Conservation (phyloP, 169 alveolate genomes). For the Eimeria sp. region DNA sequence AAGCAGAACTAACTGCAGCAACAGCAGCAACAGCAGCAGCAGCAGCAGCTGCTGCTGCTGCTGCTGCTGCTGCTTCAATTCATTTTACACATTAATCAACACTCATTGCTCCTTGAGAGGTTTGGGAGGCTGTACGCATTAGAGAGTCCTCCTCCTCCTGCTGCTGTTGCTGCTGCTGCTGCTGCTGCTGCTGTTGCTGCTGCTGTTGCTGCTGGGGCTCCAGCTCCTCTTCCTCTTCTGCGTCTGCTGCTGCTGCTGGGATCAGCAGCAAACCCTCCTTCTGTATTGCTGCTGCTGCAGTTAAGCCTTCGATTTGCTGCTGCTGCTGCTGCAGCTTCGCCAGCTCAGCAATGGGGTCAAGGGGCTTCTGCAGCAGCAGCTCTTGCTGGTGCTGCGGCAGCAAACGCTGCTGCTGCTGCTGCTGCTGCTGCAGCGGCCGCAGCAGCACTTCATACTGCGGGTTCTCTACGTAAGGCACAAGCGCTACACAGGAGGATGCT, state of each 20-base stretch:
- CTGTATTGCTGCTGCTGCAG: conserved; percentile 55
- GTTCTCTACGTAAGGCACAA: conserved; percentile 32
- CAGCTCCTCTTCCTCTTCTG: neutral
- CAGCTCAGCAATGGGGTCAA: conserved; percentile 48
- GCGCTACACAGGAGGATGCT: conserved; percentile 40
- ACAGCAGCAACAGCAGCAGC: neutral
- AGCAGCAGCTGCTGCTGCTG: neutral
- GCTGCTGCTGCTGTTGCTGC: conserved; percentile 53
- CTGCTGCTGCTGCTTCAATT: conserved; percentile 12
- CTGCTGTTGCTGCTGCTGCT: neutral
- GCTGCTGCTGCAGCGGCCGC: conserved; percentile 73
- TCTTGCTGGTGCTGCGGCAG: conserved; percentile 41
- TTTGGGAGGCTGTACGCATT: conserved; percentile 45
- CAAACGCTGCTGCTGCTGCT: neutral
- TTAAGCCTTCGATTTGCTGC: neutral
- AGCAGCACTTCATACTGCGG: neutral
- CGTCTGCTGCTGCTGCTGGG: conserved; percentile 15
- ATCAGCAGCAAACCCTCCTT: conserved; percentile 36
- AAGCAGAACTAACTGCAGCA: neutral
- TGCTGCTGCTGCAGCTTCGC: conserved; percentile 40
- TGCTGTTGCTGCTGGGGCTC: conserved; percentile 25
- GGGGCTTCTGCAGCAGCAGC: conserved; percentile 43
- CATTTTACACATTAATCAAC: neutral
- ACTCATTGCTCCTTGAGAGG: conserved; percentile 71
- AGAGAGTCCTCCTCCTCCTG: conserved; percentile 22